Evolutionary conservation across 139 green algal species (phyloP).

Genomic region (Tetradesmus obliquus): DNA sequence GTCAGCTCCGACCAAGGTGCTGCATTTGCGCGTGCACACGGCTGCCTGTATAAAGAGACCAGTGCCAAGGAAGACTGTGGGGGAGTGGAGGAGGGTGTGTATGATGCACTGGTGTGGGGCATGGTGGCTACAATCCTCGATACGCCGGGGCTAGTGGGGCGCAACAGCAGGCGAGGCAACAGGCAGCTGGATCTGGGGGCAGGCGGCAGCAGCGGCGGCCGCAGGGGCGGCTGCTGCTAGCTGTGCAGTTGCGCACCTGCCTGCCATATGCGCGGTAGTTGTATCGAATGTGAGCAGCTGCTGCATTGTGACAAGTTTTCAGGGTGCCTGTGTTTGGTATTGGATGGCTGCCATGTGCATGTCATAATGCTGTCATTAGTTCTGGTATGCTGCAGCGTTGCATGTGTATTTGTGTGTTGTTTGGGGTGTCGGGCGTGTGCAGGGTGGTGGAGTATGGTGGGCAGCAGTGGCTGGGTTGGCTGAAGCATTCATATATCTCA

Average conservation of each 20-base stretch:
- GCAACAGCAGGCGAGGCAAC: not conserved
- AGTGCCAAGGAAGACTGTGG: slow-evolving; percentile 46
- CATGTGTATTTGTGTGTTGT: too few relatives aligned
- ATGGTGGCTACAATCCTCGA: slow-evolving; percentile 45
- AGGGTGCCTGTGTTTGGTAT: too few relatives aligned
- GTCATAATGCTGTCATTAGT: too few relatives aligned
- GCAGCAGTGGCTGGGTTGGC: too few relatives aligned
- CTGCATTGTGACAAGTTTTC: too few relatives aligned
- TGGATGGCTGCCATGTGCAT: too few relatives aligned
- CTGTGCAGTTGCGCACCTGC: not conserved
- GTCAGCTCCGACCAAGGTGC: slow-evolving; percentile 56
- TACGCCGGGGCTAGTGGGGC: slow-evolving; percentile 7
- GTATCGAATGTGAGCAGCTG: not conserved
- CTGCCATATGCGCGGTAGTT: not conserved
- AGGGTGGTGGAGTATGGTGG: too few relatives aligned
- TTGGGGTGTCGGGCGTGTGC: too few relatives aligned
- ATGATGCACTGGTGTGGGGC: slow-evolving; percentile 64
- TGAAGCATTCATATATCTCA: too few relatives aligned
- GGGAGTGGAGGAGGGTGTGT: slow-evolving; percentile 45
- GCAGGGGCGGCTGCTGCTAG: not conserved
- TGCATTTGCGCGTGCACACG: slow-evolving; percentile 52
- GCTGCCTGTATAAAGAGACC: slow-evolving; percentile 50
- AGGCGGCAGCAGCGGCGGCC: not conserved
- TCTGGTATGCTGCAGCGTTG: too few relatives aligned
- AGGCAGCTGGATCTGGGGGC: not conserved